Base-by-base conservation (phyloP, 116 monocot genomes). In the Cymodocea nodosa region DNA sequence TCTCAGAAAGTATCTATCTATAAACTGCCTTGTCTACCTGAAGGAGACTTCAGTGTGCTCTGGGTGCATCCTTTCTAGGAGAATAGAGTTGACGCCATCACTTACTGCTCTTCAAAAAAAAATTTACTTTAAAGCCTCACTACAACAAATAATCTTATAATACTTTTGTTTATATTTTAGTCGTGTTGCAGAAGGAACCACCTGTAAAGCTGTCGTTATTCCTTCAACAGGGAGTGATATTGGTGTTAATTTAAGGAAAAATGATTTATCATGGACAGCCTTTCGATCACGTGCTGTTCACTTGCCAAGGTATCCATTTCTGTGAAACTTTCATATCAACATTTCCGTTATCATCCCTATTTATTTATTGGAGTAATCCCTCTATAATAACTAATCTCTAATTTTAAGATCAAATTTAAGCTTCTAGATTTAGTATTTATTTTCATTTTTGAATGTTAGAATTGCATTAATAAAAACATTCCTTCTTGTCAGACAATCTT, bases 251-350 rank as follows among this genome's bases (percentile, higher is more conserved):
- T 66, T 95, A 65, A 85, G 95, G 66, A 78, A 64, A 23, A 63
- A 81, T 69, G 95, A 95, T 75, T 23, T 87, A 23, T 87, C 95
- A 40, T 90, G 95, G 90, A 73, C 74, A 64, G 78, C 81, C 62
- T 87, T 95, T 73, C 71, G 90, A 18, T 79, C 80, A 22, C 18
- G 64, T 15, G 70, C 76, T 76, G 64, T 58, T 67, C 72, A 66
- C 61, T 58, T 77, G 70, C 52, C 76, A 71, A 90, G 85, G 95
- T 95, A 57, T 22, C 52, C 60, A 15, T 15, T 22, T 15, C 18
- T 0, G 53, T n/a, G 5, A 13, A 15, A 17, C 5, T 18, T 18
- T 0, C 10, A 5, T 16, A 53, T 53, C 18, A 53, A 53, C 17
- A 4, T 17, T 13, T 23, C 15, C 39, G 50, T 23, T 64, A 49